Conservation (phyloP, 495 filamentous ascomycete genomes). For the Trichoderma parareesei region DNA sequence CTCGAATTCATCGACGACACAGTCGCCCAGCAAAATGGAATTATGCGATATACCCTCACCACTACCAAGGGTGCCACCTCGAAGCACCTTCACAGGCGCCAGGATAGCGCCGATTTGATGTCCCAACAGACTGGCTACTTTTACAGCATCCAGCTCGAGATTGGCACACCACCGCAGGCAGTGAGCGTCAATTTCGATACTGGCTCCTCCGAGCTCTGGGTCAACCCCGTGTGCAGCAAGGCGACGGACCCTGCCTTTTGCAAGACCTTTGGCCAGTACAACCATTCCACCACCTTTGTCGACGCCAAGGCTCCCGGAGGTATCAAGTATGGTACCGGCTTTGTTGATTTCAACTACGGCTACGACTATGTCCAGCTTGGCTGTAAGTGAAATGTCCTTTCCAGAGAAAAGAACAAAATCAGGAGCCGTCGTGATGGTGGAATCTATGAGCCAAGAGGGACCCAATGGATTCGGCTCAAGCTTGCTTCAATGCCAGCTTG, state of each 20-base stretch:
- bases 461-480: background rate
- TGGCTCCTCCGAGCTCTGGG: conserved; percentile 36
- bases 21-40: background rate
- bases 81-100: conserved; percentile 6
- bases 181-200: conserved; percentile 32
- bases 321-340: conserved; percentile 16
- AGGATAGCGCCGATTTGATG: background rate
- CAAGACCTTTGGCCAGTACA: conserved; percentile 22
- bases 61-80: background rate
- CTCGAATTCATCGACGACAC: conserved; percentile 4
- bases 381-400: conserved; percentile 9
- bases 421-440: background rate
- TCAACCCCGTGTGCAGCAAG: conserved; percentile 24
- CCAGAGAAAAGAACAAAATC: background rate
- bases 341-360: conserved; percentile 14
- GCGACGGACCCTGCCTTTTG: conserved; percentile 18
- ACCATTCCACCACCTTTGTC: conserved; percentile 7
- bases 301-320: conserved; percentile 4
- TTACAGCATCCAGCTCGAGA: conserved; percentile 13
- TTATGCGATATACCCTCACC: conserved; percentile 5
- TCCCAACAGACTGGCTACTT: conserved; percentile 5
- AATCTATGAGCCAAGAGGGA: background rate
- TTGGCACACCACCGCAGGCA: conserved; percentile 23
- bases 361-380: conserved; percentile 14
- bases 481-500: background rate